These are phyloP conservation scores for Phanerochaete carnosa DNA, from an alignment of 768 basidiomycete genomes.

Conservation along the genomic window DNA sequence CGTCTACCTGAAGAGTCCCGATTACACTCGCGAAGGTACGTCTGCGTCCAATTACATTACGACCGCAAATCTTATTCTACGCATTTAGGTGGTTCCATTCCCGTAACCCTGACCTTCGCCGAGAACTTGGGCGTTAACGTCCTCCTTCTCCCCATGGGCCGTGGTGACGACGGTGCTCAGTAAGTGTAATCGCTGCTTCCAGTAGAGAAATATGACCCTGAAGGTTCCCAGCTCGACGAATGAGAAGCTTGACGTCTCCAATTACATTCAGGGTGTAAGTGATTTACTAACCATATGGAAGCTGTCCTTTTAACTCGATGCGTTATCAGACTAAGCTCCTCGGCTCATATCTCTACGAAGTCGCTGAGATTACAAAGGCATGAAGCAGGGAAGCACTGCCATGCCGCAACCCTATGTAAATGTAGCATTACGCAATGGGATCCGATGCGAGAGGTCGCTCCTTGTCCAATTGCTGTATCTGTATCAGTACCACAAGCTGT, in stretches of 20 bases:
- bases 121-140: slow-evolving; percentile 86
- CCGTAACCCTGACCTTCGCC: slow-evolving; percentile 91
- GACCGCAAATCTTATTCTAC: not conserved
- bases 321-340: slow-evolving; percentile 61
- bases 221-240: slow-evolving; percentile 67
- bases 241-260: slow-evolving; percentile 89
- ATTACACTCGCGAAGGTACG: slow-evolving; percentile 72
- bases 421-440: slow-evolving; percentile 1
- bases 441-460: not conserved
- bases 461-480: not conserved
- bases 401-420: not conserved
- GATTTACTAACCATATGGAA: not conserved
- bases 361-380: slow-evolving; percentile 29
- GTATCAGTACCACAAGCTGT: not conserved
- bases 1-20: slow-evolving; percentile 72
- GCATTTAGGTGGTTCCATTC: slow-evolving; percentile 72
- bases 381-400: slow-evolving; percentile 1
- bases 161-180: slow-evolving; percentile 95
- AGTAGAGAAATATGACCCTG: not conserved
- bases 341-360: slow-evolving; percentile 79
- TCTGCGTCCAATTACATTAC: not conserved
- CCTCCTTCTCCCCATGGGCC: slow-evolving; percentile 86
- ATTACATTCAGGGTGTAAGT: slow-evolving; percentile 83
- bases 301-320: slow-evolving; percentile 1
- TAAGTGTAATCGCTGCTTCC: slow-evolving; percentile 35